Evolutionary conservation across 495 filamentous ascomycete species (phyloP), one percentile per base, ranked within the genome.

Genomic region (Margaritispora aquatica): DNA sequence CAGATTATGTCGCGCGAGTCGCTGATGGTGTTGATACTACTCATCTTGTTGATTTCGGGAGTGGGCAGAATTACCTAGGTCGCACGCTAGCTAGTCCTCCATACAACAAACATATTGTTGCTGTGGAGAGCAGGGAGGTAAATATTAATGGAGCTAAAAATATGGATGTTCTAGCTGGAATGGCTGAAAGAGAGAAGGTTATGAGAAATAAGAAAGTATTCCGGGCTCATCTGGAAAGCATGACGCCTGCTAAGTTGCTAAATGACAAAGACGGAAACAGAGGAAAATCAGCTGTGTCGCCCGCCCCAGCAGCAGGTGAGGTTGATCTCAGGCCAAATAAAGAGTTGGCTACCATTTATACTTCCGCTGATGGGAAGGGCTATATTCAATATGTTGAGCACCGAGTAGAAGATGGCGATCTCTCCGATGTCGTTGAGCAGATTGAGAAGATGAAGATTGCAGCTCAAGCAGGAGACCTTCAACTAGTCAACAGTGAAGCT

Each of bases 1-100:
- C 78, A 1, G 70, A 78, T 44, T 77, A 81, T 61, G 77, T 84
- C 54, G 75, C 80, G 54, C 65, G 72, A 31, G 76, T 89, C 19
- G 78, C 81, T 2, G 73, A 75, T 31, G 73, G 80, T 23, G 73
- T 86, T 57, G 66, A 76, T 21, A 85, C 96, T 53, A 90, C 90
- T 0, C 92, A 97, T 74, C 81, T 97, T 57, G 84, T 97, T 54
- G 94, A 98, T 71, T 96, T 96, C 71, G 94, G 94, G 22, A 95
- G 90, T 51, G 94, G 94, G 0, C 94, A 97, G 67, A 97, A 94
- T 64, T 98, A 98, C 68, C 83, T 98, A 1, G 92, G 94, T 11
- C 83, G 94, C 46, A 87, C 89, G 1, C 73, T 98, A 47, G 93
- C 94, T 11, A 88, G 84, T 61, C 77, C 84, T 51, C 92, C 92